Evolutionary conservation across 169 alveolate genomes (phyloP).

Genomic region (Babesia bovis): DNA sequence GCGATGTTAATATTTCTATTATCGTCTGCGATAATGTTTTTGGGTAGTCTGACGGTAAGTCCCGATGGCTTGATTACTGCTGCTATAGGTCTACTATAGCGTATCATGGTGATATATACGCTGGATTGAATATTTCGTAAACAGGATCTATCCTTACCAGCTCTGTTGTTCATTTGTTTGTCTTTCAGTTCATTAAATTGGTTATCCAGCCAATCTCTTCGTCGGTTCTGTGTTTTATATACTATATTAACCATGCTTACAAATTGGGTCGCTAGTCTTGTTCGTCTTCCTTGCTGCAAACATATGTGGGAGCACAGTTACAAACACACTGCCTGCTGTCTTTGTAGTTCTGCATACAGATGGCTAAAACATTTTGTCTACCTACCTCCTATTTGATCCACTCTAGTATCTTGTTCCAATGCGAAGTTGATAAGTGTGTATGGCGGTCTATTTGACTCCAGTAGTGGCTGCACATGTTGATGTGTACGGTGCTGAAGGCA

Average conservation of each 20-base stretch:
- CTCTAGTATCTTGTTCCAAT: slow-evolving; percentile 43
- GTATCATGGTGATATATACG: not conserved
- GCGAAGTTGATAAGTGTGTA: slow-evolving; percentile 63
- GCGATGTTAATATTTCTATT: slow-evolving; percentile 27
- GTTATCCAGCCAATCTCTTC: slow-evolving; percentile 25
- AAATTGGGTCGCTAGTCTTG: slow-evolving; percentile 15
- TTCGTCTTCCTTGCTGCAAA: slow-evolving; percentile 11
- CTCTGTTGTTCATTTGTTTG: slow-evolving; percentile 19
- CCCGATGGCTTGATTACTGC: slow-evolving; percentile 54
- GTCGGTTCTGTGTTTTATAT: slow-evolving; percentile 12
- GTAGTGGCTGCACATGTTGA: slow-evolving; percentile 46
- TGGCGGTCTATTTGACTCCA: slow-evolving; percentile 61
- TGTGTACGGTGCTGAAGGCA: not conserved
- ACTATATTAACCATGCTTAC: not conserved
- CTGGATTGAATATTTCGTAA: not conserved
- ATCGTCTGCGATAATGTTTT: slow-evolving; percentile 46
- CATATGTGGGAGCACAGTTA: no score
- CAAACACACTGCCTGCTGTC: not conserved
- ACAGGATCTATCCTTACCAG: not conserved
- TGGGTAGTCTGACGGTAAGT: slow-evolving; percentile 47
- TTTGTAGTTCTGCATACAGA: slow-evolving; percentile 7
- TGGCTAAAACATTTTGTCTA: not conserved
- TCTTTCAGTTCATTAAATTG: slow-evolving; percentile 23
- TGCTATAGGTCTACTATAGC: not conserved
- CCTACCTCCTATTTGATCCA: slow-evolving; percentile 54